These are phyloP conservation scores for Globisporangium perplexum DNA, from an alignment of 352 stramenopile genomes.

Conservation along the genomic window DNA sequence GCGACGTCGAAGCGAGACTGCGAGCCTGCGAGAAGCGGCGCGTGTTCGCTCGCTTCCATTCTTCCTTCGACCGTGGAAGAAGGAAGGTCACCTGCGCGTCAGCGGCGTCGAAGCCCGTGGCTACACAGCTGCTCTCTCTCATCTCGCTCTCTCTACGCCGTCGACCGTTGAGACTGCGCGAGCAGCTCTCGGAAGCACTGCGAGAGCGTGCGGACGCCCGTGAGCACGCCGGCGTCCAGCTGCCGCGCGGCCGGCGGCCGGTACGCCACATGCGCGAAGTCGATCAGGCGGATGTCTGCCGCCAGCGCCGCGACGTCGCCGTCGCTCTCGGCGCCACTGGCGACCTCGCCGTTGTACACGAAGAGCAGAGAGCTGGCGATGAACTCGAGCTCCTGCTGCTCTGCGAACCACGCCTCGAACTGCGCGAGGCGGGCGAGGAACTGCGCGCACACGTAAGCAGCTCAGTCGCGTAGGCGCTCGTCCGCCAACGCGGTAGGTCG, in stretches of 20 bases:
- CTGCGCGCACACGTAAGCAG: conserved; percentile 14
- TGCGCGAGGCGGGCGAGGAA: conserved; percentile 60
- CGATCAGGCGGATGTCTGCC: conserved; percentile 73
- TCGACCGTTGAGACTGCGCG: not conserved
- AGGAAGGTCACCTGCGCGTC: too few relatives aligned
- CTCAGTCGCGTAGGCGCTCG: too few relatives aligned
- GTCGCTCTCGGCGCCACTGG: conserved; percentile 17
- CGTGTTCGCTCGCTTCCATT: too few relatives aligned
- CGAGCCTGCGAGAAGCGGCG: too few relatives aligned
- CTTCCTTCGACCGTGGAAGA: too few relatives aligned
- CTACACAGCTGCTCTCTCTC: not conserved
- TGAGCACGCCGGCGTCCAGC: conserved; percentile 55
- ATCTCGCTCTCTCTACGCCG: not conserved
- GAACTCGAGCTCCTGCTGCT: conserved; percentile 84
- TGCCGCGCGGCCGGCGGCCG: conserved; percentile 10
- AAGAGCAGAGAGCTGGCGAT: conserved; percentile 95
- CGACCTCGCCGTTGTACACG: conserved; percentile 82
- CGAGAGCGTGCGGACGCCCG: conserved; percentile 45
- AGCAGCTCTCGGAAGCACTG: conserved; percentile 48
- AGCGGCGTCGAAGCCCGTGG: too few relatives aligned
- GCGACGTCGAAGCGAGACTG: too few relatives aligned
- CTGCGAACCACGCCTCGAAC: conserved; percentile 70
- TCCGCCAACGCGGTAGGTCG: too few relatives aligned
- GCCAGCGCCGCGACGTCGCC: conserved; percentile 6
- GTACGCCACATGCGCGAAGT: conserved; percentile 70